A percentile compares a stretch with the other conserved stretches of the same genome.
These are phyloP conservation scores for Aspergillus texensis DNA, from an alignment of 2,329 filamentous ascomycete species.

Conservation along the genomic window DNA sequence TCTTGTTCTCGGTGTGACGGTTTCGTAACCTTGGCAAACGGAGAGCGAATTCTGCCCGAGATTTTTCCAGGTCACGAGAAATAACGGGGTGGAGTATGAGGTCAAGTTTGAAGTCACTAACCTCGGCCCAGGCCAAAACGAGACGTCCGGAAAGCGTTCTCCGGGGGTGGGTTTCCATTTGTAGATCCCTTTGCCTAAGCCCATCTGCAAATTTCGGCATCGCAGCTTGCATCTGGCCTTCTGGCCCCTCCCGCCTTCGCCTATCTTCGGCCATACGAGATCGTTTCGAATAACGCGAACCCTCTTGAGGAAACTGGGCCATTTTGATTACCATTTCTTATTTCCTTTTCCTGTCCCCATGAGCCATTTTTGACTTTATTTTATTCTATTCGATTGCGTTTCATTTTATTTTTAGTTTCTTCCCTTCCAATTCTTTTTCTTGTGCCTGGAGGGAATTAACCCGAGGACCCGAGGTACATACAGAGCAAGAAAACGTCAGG, in stretches of 20 bases:
- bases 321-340: background rate
- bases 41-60: conserved; percentile 2
- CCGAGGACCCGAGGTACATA: conserved; percentile 25
- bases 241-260: conserved; percentile 1
- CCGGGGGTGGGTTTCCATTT: conserved; percentile 14
- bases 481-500: conserved; percentile 9
- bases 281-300: conserved; percentile 5
- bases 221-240: background rate
- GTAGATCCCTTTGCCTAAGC: conserved; percentile 10
- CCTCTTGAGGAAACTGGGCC: background rate
- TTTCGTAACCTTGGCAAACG: background rate
- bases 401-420: background rate
- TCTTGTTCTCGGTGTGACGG: conserved; percentile 1
- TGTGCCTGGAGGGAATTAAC: conserved; percentile 14
- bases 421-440: background rate
- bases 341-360: background rate
- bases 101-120: background rate
- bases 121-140: conserved; percentile 12
- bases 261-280: conserved; percentile 12
- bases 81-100: background rate
- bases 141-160: conserved; percentile 17
- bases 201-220: conserved; percentile 3
- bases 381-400: background rate
- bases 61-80: conserved; percentile 6
- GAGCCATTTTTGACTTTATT: background rate